Percentiles rank a stretch among this genome's conserved stretches.
These are phyloP conservation scores for Cladorrhinum sp. DNA, from an alignment of 2,329 filamentous ascomycete genomes.

Conservation along the genomic window DNA sequence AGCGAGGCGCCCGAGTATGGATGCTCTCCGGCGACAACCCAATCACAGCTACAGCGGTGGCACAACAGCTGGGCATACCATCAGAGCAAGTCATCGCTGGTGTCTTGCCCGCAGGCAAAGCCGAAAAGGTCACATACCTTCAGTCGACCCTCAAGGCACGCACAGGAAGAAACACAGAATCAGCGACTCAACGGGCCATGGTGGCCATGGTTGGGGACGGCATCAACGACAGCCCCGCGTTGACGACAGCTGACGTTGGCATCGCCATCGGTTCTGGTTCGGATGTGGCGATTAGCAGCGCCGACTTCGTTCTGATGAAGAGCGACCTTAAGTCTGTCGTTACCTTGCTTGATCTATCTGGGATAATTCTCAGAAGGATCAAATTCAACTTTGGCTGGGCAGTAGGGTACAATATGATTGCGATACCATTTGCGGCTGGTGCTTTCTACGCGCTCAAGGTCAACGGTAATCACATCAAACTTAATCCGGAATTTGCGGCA, in stretches of 20 bases:
- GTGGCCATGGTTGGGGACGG: slow-evolving; percentile 88
- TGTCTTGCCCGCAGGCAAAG: slow-evolving; percentile 81
- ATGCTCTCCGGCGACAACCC: slow-evolving; percentile 91
- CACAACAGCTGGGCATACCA: slow-evolving; percentile 70
- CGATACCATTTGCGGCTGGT: slow-evolving; percentile 78
- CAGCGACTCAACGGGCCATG: slow-evolving; percentile 41
- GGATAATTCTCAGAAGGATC: slow-evolving; percentile 71
- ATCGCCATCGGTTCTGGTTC: slow-evolving; percentile 81
- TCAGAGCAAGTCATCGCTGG: slow-evolving; percentile 75
- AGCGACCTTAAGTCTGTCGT: slow-evolving; percentile 64
- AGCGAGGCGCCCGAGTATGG: slow-evolving; percentile 71
- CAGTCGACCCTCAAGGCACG: slow-evolving; percentile 50
- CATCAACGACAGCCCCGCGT: slow-evolving; percentile 83
- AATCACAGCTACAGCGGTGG: slow-evolving; percentile 80
- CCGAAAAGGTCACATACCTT: slow-evolving; percentile 64
- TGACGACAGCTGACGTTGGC: slow-evolving; percentile 76
- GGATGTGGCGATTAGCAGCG: slow-evolving; percentile 78
- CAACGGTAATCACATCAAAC: slow-evolving; percentile 53
- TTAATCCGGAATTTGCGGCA: slow-evolving; percentile 82
- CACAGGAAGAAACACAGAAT: slow-evolving; percentile 24
- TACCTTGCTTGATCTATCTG: slow-evolving; percentile 69
- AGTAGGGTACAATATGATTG: slow-evolving; percentile 73
- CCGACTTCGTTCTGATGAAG: slow-evolving; percentile 78
- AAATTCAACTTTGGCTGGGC: slow-evolving; percentile 87
- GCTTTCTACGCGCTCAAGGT: slow-evolving; percentile 62